Evolutionary conservation across 1,284 basidiomycete genomes (phyloP).

Genomic region (Abortiporus biennis): DNA sequence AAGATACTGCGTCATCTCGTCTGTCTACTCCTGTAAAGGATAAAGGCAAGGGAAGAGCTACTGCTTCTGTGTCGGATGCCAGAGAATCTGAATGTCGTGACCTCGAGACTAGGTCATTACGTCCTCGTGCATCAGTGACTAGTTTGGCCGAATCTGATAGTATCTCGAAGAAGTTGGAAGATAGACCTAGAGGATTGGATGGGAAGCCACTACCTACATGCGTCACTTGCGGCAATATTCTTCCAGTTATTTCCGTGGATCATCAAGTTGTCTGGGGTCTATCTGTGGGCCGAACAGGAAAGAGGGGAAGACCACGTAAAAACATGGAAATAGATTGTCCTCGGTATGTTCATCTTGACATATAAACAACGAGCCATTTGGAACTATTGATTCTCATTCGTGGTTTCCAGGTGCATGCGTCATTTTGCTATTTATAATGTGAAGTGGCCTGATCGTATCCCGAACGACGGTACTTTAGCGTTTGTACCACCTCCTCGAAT

Average conservation of each 20-base stretch:
- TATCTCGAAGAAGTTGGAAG: slow-evolving; percentile 26
- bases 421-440: slow-evolving; percentile 68
- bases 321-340: slow-evolving; percentile 66
- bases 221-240: slow-evolving; percentile 56
- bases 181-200: slow-evolving; percentile 23
- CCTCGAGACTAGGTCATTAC: slow-evolving; percentile 22
- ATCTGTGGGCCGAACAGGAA: slow-evolving; percentile 38
- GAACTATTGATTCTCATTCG: slow-evolving; percentile 7
- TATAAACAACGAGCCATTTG: neutral
- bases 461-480: slow-evolving; percentile 37
- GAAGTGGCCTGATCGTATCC: slow-evolving; percentile 61
- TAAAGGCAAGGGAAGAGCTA: slow-evolving; percentile 21
- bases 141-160: slow-evolving; percentile 13
- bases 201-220: slow-evolving; percentile 48
- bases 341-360: slow-evolving; percentile 36
- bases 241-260: slow-evolving; percentile 70
- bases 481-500: slow-evolving; percentile 39
- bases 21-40: slow-evolving; percentile 21
- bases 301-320: slow-evolving; percentile 32
- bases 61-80: slow-evolving; percentile 16
- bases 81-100: slow-evolving; percentile 20
- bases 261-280: slow-evolving; percentile 68
- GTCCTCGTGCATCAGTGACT: slow-evolving; percentile 16
- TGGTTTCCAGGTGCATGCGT: slow-evolving; percentile 55
- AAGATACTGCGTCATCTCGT: slow-evolving; percentile 16